phyloP scores from a whole-genome alignment of 331 rosid species.

The Quercus phellos region DNA sequence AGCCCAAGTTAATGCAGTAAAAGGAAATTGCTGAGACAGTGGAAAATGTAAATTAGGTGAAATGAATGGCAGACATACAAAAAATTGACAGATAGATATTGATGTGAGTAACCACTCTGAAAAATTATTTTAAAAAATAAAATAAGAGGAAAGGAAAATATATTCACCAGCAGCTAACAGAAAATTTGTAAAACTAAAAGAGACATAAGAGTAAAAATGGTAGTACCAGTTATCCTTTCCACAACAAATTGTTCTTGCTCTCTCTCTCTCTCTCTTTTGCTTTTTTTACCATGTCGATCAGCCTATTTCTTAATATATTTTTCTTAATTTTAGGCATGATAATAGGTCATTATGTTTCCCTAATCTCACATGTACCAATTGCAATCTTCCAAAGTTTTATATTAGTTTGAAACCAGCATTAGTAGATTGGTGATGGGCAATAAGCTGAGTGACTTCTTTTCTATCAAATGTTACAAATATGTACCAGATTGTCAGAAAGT shows the following conservation, averaged over 20 bases:
- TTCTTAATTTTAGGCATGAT: neutral
- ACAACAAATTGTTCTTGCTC: neutral
- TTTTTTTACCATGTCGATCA: neutral
- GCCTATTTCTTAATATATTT: neutral
- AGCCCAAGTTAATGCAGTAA: conserved; percentile 26
- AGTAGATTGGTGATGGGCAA: too few relatives aligned
- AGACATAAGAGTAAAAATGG: neutral
- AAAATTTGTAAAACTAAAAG: neutral
- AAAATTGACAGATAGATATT: neutral
- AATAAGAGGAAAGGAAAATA: neutral
- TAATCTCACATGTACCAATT: neutral
- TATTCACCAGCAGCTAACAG: neutral
- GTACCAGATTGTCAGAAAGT: too few relatives aligned
- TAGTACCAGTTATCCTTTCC: neutral
- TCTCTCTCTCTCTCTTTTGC: too few relatives aligned
- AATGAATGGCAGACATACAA: neutral
- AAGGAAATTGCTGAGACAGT: conserved; percentile 4
- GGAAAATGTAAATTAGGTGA: neutral
- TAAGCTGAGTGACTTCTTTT: too few relatives aligned
- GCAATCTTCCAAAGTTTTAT: neutral
- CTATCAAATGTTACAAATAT: too few relatives aligned
- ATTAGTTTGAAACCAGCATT: neutral
- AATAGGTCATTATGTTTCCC: neutral
- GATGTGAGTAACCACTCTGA: neutral
- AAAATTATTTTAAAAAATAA: neutral